Evolutionary conservation across 1,139 yeast genomes (phyloP).

Genomic region (Scheffersomyces insectosa): DNA sequence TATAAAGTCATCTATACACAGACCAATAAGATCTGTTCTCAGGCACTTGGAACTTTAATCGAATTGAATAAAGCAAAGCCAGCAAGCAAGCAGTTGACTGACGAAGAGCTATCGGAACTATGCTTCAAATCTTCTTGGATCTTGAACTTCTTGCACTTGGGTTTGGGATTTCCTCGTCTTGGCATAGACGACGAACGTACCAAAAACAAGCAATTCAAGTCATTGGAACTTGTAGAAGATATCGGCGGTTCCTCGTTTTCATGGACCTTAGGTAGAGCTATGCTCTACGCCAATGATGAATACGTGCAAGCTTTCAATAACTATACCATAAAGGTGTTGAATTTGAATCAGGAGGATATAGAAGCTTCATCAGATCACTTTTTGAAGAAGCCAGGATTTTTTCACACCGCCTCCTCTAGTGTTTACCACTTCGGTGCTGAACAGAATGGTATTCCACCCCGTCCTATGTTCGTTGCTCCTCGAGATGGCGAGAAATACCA

Average conservation of each 20-base stretch:
- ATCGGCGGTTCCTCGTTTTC: slow-evolving; percentile 68
- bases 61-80: slow-evolving; percentile 35
- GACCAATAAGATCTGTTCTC: slow-evolving; percentile 49
- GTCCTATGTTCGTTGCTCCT: slow-evolving; percentile 44
- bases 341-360: not conserved
- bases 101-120: slow-evolving; percentile 20
- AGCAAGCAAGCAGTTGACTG: slow-evolving; percentile 27
- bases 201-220: slow-evolving; percentile 33
- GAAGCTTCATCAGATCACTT: not conserved
- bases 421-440: slow-evolving; percentile 57
- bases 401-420: slow-evolving; percentile 49
- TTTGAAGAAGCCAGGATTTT: slow-evolving; percentile 39
- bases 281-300: slow-evolving; percentile 58
- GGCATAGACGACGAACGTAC: slow-evolving; percentile 40
- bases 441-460: slow-evolving; percentile 36
- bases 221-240: slow-evolving; percentile 62
- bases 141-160: slow-evolving; percentile 67
- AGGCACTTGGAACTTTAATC: slow-evolving; percentile 39
- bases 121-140: slow-evolving; percentile 60
- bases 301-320: slow-evolving; percentile 41
- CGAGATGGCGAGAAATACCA: slow-evolving; percentile 22
- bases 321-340: slow-evolving; percentile 13
- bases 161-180: slow-evolving; percentile 67
- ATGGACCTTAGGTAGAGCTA: slow-evolving; percentile 84
- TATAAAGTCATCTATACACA: slow-evolving; percentile 41